These are phyloP conservation scores for Aspergillus japonicus DNA, from an alignment of 2,329 filamentous ascomycete genomes.

Conservation along the genomic window DNA sequence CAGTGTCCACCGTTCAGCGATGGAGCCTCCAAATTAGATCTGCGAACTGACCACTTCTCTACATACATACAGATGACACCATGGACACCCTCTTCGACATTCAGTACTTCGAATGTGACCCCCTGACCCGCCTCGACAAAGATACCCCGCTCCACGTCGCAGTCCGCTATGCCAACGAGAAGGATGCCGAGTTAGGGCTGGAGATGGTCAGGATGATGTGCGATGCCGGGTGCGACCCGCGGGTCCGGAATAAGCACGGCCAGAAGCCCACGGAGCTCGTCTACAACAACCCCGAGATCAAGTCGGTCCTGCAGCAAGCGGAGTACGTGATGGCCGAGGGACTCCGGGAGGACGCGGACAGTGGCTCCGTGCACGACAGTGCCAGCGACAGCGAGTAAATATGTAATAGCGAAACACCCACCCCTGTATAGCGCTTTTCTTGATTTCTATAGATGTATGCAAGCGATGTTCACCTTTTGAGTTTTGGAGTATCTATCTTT, in stretches of 20 bases:
- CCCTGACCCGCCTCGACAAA: conserved; percentile 46
- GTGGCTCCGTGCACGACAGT: conserved; percentile 39
- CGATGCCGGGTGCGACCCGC: conserved; percentile 49
- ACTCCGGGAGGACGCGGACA: conserved; percentile 35
- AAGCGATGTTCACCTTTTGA: conserved; percentile 18
- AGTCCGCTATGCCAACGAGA: conserved; percentile 48
- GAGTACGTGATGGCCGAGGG: conserved; percentile 50
- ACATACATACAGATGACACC: conserved; percentile 39
- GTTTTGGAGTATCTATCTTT: background rate
- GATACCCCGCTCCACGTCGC: conserved; percentile 48
- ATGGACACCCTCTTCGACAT: conserved; percentile 50
- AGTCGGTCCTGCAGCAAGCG: conserved; percentile 42
- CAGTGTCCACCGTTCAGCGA: conserved; percentile 37
- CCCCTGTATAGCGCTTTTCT: conserved; percentile 6
- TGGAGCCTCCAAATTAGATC: background rate
- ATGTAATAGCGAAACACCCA: background rate
- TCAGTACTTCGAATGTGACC: conserved; percentile 50
- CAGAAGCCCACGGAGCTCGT: conserved; percentile 48
- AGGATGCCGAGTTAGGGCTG: conserved; percentile 42
- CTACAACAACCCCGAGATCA: conserved; percentile 44
- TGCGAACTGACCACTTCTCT: background rate
- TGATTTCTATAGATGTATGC: conserved; percentile 20
- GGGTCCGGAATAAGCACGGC: conserved; percentile 49
- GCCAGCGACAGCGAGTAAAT: conserved; percentile 43
- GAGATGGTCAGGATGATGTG: conserved; percentile 52